Conservation (phyloP, 1,284 basidiomycete genomes). For the Flammula alnicola region DNA sequence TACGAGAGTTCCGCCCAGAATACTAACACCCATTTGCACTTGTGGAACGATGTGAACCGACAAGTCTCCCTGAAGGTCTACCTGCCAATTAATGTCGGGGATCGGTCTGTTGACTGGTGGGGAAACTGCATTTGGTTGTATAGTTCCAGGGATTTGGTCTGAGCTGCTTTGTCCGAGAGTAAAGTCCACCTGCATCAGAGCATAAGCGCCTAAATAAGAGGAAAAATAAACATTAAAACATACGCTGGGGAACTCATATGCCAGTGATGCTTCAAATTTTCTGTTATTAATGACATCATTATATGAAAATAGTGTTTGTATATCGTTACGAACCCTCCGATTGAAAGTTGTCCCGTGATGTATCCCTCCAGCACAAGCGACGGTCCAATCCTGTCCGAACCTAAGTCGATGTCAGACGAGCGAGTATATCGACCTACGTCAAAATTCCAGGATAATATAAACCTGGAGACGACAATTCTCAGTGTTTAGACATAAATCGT, state of each 20-base stretch:
- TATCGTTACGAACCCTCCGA: background rate
- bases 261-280: constrained; percentile 2
- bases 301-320: too few relatives aligned
- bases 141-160: constrained; percentile 1
- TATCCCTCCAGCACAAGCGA: constrained; percentile 23
- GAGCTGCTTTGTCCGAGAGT: constrained; percentile 4
- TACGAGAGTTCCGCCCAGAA: constrained; percentile 18
- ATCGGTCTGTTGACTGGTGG: constrained; percentile 4
- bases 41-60: constrained; percentile 21
- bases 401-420: background rate
- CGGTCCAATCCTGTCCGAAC: constrained; percentile 26
- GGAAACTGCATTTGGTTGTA: background rate
- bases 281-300: too few relatives aligned
- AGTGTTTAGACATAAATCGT: background rate
- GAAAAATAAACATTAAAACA: too few relatives aligned
- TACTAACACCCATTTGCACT: constrained; percentile 21
- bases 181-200: constrained; percentile 2
- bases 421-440: background rate
- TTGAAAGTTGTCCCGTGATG: constrained; percentile 6
- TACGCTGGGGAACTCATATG: constrained; percentile 6
- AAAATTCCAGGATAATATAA: constrained; percentile 28
- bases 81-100: constrained; percentile 21
- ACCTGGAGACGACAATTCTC: constrained; percentile 19
- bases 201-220: too few relatives aligned
- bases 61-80: constrained; percentile 21